Evolutionary conservation across 441 rosid species (phyloP), one percentile per base, ranked within the genome.

Genomic region (Croton setiger): DNA sequence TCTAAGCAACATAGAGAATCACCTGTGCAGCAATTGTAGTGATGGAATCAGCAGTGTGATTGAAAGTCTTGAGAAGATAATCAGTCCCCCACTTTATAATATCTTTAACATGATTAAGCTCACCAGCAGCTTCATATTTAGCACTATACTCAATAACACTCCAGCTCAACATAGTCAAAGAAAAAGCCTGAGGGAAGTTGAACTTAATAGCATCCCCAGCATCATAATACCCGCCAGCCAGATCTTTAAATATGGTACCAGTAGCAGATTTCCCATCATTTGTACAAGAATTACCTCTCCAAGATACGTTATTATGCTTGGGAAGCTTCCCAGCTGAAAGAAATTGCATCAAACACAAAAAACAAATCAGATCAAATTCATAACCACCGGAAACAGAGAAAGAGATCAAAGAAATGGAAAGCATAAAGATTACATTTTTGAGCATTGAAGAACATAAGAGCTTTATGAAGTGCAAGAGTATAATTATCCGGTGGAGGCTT

Each of bases 91-190:
- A 86, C 72, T 86, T 91, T 73, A 91, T 88, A 67, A 91, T 70
- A 33, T 79, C 89, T 71, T 87, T 91, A 54, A 86, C 82, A 76
- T 91, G 97, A 72, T 75, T 69, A 3, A 92, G 98, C 89, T 94
- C 99, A 1, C 92, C 97, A 3, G 87, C 87, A 66, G 91, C 90
- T 72, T 92, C 86, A n/a, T 90, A 94, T 69, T 94, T 94, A 1
- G 86, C 86, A 39, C 97, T 86, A 76, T 94, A 94, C 74, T 94
- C 99, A n/a, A 92, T 92, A 5, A 94, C 99, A 65, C 98, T 94
- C 99, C 99, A 94, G 78, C 99, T 94, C 76, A 94, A 73, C 93
- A 95, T 83, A 3, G 99, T 92, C 85, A 95, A 84, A 31, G 99
- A 80, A 64, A 85, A 95, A 48, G 99, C 84, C 49, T 76, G 72